phyloP scores from a whole-genome alignment of 1,139 yeast genomes.

The Candida sp. region DNA sequence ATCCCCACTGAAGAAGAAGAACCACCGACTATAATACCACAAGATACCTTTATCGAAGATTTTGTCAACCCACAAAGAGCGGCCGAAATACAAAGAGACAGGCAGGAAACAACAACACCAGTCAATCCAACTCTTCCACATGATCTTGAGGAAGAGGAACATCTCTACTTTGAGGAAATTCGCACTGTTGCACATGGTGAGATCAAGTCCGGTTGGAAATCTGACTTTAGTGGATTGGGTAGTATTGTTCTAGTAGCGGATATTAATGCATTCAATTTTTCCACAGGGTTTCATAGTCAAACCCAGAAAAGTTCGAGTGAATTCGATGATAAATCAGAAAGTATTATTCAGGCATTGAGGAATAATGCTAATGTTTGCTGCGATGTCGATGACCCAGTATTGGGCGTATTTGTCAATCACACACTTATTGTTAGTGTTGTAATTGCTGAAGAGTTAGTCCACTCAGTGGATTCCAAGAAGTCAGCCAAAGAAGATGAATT shows the following conservation, averaged over 20 bases:
- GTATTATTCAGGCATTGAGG: conserved; percentile 18
- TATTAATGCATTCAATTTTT: conserved; percentile 52
- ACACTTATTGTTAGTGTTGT: conserved; percentile 78
- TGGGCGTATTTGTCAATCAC: conserved; percentile 77
- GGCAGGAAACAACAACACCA: conserved; percentile 1
- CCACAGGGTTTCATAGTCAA: conserved; percentile 49
- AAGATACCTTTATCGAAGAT: conserved; percentile 28
- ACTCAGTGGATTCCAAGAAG: conserved; percentile 18
- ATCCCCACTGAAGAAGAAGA: conserved; percentile 6
- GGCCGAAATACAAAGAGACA: background rate
- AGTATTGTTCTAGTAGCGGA: conserved; percentile 74
- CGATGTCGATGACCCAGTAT: conserved; percentile 76
- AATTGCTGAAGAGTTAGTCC: conserved; percentile 85
- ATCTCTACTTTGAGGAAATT: conserved; percentile 65
- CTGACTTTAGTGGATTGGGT: conserved; percentile 78
- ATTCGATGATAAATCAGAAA: conserved; percentile 22
- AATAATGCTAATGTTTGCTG: conserved; percentile 65
- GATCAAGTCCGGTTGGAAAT: conserved; percentile 89
- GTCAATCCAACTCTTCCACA: conserved; percentile 6
- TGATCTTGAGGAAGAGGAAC: conserved; percentile 13
- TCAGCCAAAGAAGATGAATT: conserved; percentile 7
- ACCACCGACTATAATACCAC: conserved; percentile 5
- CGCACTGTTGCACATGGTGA: conserved; percentile 77
- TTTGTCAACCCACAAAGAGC: conserved; percentile 10
- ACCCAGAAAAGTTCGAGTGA: conserved; percentile 24